Evolutionary conservation across 768 basidiomycete genomes (phyloP), one percentile per base, ranked within the genome.

Genomic region (Clitopilus hobsonii): DNA sequence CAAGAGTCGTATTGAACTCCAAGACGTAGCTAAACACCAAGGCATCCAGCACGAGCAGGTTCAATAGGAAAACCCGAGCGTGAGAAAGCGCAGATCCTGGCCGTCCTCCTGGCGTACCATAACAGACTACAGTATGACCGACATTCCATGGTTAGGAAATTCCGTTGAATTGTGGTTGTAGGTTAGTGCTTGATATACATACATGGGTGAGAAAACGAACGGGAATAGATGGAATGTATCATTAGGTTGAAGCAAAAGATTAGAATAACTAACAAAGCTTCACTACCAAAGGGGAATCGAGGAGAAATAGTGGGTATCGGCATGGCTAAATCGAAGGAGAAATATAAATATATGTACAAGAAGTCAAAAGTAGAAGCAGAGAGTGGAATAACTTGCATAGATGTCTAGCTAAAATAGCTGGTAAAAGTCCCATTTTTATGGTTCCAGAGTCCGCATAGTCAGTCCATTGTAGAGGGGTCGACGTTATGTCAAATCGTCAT

Each of bases 171-270:
- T 52, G 25, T 52, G 38, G 47, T 47, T 41, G 22, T 38, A 8
- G 28, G 45, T 24, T 29, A 41, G 41, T 45, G 30, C 38, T 38
- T 51, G 49, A 45, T 55, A 50, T 54, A 58, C 51, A 53, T 53
- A 53, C 56, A 58, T 26, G 49, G 14, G 49, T 48, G 26, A 49
- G 25, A 53, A 51, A 47, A 38, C 11, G 29, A 26, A 49, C 11
- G 49, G 49, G 30, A 38, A n/a, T 52, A 30, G 16, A 38, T 30
- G 27, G 32, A 23, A 32, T 32, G 26, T 20, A 36, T 32, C 52
- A 29, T 50, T 52, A 49, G 25, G 30, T n/a, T n/a, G n/a, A n/a
- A n/a, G n/a, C n/a, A n/a, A n/a, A n/a, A n/a, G n/a, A n/a, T n/a
- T n/a, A n/a, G n/a, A n/a, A n/a, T n/a, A n/a, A n/a, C n/a, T n/a